A percentile compares a stretch with the other conserved stretches of the same genome.
These are phyloP conservation scores for Saccharomycopsis amapae DNA, from an alignment of 805 yeast genomes.

Conservation along the genomic window DNA sequence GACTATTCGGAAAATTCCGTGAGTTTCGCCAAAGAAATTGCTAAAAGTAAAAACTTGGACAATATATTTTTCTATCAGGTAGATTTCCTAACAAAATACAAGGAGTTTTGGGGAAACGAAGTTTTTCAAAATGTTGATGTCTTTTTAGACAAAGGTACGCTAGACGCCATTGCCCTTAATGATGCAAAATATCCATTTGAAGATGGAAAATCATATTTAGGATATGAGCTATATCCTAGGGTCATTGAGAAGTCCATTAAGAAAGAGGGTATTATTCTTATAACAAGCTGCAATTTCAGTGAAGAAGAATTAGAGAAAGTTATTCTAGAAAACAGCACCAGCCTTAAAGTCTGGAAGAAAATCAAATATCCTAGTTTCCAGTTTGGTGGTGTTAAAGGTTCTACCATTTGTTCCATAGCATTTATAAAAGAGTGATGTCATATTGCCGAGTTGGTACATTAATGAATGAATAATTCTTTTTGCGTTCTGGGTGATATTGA, in stretches of 20 bases:
- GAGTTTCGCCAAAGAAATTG: conserved; percentile 59
- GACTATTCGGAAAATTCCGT: conserved; percentile 86
- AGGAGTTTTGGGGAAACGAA: conserved; percentile 29
- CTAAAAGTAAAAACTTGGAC: conserved; percentile 32
- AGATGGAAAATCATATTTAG: conserved; percentile 21
- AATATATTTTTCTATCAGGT: conserved; percentile 51
- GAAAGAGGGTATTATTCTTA: conserved; percentile 51
- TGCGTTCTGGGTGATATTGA: too few relatives aligned
- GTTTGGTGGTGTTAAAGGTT: conserved; percentile 86
- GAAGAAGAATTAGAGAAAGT: conserved; percentile 60
- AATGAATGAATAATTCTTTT: background rate
- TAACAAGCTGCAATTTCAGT: conserved; percentile 94
- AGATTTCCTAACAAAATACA: conserved; percentile 47
- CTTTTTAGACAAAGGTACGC: conserved; percentile 87
- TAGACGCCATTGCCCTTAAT: conserved; percentile 93
- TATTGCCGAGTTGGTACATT: background rate
- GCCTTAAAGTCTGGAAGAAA: conserved; percentile 52
- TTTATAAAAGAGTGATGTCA: conserved; percentile 40
- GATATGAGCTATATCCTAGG: conserved; percentile 52
- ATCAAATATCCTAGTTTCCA: conserved; percentile 75
- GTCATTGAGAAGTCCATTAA: conserved; percentile 53
- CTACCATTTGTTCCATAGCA: conserved; percentile 82
- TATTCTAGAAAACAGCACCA: conserved; percentile 35
- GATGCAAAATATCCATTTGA: conserved; percentile 42
- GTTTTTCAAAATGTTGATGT: conserved; percentile 51